Evolutionary conservation across 2,329 filamentous ascomycete species (phyloP).

Genomic region (Hawksworthiomyces lignivorus): DNA sequence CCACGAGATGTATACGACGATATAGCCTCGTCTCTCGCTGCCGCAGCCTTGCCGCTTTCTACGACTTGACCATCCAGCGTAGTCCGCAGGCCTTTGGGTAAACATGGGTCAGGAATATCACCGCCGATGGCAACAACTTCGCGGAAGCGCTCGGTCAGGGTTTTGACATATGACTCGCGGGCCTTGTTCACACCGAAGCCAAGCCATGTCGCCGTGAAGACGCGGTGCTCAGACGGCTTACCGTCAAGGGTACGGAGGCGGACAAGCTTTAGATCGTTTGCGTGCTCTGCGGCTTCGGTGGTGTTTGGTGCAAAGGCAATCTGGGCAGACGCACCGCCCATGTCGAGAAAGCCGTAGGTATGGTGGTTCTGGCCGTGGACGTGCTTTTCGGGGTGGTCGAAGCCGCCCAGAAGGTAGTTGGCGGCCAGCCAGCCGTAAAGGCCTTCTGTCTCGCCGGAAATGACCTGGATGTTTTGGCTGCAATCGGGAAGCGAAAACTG

Average conservation of each 20-base stretch:
- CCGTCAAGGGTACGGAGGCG: slow-evolving; percentile 80
- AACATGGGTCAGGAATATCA: slow-evolving; percentile 83
- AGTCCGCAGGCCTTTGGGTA: slow-evolving; percentile 69
- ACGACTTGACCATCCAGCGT: slow-evolving; percentile 59
- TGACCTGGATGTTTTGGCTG: slow-evolving; percentile 81
- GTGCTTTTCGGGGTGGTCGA: slow-evolving; percentile 68
- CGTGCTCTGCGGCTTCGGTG: slow-evolving; percentile 84
- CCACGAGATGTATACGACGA: not conserved
- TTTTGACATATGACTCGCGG: slow-evolving; percentile 72
- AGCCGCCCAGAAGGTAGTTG: slow-evolving; percentile 89
- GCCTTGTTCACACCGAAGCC: slow-evolving; percentile 97
- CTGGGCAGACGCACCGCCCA: slow-evolving; percentile 96
- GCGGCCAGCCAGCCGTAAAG: slow-evolving; percentile 96
- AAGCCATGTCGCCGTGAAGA: slow-evolving; percentile 95
- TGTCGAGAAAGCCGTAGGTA: slow-evolving; percentile 95
- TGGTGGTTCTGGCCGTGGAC: slow-evolving; percentile 80
- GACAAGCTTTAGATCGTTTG: slow-evolving; percentile 78
- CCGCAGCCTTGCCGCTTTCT: slow-evolving; percentile 12
- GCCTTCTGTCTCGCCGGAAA: slow-evolving; percentile 90
- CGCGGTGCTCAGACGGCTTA: slow-evolving; percentile 66
- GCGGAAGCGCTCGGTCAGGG: slow-evolving; percentile 60
- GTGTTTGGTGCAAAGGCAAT: slow-evolving; percentile 94
- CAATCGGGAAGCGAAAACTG: slow-evolving; percentile 87
- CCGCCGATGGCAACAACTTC: slow-evolving; percentile 33
- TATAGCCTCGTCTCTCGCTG: no score